phyloP scores from a whole-genome alignment of 2,329 filamentous ascomycete genomes.

The Diaporthe helianthi region DNA sequence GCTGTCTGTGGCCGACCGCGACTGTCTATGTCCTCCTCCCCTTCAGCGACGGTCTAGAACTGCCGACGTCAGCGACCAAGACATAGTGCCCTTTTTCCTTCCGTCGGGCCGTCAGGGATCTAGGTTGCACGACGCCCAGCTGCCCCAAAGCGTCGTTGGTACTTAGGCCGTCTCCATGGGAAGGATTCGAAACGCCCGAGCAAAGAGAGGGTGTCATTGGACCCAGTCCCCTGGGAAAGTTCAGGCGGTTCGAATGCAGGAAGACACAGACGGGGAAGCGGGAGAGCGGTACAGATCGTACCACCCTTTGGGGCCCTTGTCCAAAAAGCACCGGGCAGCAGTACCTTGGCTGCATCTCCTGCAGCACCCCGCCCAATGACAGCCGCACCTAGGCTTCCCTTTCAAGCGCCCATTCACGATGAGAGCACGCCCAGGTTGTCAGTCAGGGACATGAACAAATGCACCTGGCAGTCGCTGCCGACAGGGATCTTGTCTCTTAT shows the following conservation, averaged over 20 bases:
- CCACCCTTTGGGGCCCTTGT: slow-evolving; percentile 25
- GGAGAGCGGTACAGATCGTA: slow-evolving; percentile 31
- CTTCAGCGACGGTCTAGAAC: slow-evolving; percentile 9
- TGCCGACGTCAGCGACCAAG: slow-evolving; percentile 11
- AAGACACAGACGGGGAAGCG: slow-evolving; percentile 27
- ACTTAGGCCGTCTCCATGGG: slow-evolving; percentile 2
- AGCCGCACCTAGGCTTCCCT: background rate
- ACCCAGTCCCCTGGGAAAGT: slow-evolving; percentile 29
- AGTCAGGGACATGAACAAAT: slow-evolving; percentile 11
- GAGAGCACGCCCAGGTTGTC: slow-evolving; percentile 2
- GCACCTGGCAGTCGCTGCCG: slow-evolving; percentile 1
- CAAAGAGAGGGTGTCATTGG: slow-evolving; percentile 25
- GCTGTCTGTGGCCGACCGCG: background rate
- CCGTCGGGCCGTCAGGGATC: slow-evolving; percentile 18
- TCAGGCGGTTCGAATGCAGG: slow-evolving; percentile 26
- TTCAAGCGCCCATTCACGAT: slow-evolving; percentile 16
- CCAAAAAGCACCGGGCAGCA: slow-evolving; percentile 21
- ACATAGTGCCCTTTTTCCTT: slow-evolving; percentile 7
- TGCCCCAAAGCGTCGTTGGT: slow-evolving; percentile 8
- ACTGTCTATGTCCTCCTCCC: background rate
- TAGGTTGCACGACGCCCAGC: slow-evolving; percentile 8
- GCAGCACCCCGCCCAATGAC: slow-evolving; percentile 23
- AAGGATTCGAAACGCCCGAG: slow-evolving; percentile 20
- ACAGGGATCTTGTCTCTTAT: slow-evolving; percentile 13
- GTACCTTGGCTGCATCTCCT: slow-evolving; percentile 25